Conservation (phyloP, 805 yeast genomes). For the Candida bentonensis region DNA sequence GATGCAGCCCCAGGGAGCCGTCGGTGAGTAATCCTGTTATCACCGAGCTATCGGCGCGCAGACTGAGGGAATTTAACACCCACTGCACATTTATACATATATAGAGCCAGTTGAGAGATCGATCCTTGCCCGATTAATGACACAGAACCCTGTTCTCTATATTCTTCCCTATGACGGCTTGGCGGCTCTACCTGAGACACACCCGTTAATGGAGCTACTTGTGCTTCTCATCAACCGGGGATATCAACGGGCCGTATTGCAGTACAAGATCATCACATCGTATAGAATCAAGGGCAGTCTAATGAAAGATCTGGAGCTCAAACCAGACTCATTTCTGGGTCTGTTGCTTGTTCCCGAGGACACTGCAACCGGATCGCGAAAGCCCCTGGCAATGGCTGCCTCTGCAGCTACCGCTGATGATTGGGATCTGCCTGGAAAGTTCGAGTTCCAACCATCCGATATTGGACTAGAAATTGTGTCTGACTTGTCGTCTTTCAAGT, state of each 20-base stretch:
- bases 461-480: not conserved
- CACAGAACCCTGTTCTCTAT: not conserved
- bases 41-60: too few relatives aligned
- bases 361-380: not conserved
- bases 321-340: not conserved
- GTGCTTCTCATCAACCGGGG: not conserved
- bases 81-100: too few relatives aligned
- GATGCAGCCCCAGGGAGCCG: too few relatives aligned
- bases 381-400: not conserved
- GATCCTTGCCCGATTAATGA: too few relatives aligned
- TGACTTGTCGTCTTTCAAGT: not conserved
- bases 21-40: too few relatives aligned
- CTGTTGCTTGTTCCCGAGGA: not conserved
- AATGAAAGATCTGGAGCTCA: not conserved
- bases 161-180: not conserved
- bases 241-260: not conserved
- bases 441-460: not conserved
- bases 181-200: not conserved
- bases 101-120: too few relatives aligned
- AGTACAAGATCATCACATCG: not conserved
- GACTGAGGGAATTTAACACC: too few relatives aligned
- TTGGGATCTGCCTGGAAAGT: slow-evolving; percentile 1
- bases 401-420: not conserved
- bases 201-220: not conserved
- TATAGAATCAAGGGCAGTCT: not conserved